Conservation (phyloP, 2,329 filamentous ascomycete species). For the Escovopsis sp. region DNA sequence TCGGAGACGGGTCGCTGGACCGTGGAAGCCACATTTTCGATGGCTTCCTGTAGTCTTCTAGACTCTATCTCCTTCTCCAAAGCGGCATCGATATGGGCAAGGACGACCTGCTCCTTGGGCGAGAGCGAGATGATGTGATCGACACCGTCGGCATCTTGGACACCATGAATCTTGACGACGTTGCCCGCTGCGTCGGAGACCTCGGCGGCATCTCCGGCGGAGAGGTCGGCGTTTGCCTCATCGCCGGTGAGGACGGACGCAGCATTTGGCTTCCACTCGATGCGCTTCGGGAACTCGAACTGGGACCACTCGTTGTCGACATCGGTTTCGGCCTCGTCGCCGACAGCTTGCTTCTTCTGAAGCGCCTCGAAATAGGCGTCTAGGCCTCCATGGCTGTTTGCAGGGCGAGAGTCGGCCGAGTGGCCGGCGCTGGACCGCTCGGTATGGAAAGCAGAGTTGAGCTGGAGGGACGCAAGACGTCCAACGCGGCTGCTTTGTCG, state of each 20-base stretch:
- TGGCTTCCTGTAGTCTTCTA: slow-evolving; percentile 30
- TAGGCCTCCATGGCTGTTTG: slow-evolving; percentile 48
- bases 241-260: slow-evolving; percentile 46
- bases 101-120: slow-evolving; percentile 38
- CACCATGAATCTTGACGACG: slow-evolving; percentile 21
- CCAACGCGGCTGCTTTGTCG: slow-evolving; percentile 40
- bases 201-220: slow-evolving; percentile 9
- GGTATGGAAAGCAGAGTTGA: slow-evolving; percentile 65
- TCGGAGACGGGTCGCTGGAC: slow-evolving; percentile 25
- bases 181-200: slow-evolving; percentile 13
- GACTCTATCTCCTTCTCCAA: slow-evolving; percentile 64
- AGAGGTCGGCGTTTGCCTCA: slow-evolving; percentile 17
- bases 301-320: slow-evolving; percentile 65
- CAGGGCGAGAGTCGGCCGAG: slow-evolving; percentile 38
- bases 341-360: slow-evolving; percentile 57
- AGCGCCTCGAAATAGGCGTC: slow-evolving; percentile 87
- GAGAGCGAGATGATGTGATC: slow-evolving; percentile 13
- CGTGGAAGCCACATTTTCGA: slow-evolving; percentile 24
- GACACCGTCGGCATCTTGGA: slow-evolving; percentile 18
- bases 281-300: slow-evolving; percentile 74
- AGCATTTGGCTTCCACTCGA: slow-evolving; percentile 68
- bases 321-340: slow-evolving; percentile 24
- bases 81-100: slow-evolving; percentile 75
- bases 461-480: slow-evolving; percentile 42
- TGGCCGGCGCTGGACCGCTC: slow-evolving; percentile 36